Base-by-base conservation (phyloP, 163 green algal genomes). In the Prototheca stagnorum region DNA sequence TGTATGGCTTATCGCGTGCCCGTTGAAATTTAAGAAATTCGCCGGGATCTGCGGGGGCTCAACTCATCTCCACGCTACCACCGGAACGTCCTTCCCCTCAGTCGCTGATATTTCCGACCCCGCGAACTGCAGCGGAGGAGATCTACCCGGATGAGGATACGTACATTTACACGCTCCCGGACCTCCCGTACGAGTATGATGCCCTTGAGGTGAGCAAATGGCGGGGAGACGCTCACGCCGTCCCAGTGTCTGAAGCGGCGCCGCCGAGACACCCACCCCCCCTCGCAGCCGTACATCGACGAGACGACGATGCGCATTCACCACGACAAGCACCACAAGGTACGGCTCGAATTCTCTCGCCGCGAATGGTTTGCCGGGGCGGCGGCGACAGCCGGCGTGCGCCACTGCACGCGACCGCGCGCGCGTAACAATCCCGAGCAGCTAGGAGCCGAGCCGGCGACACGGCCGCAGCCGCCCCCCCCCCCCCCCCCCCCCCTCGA, bases 121-220 rank as follows among this genome's bases (percentile, higher is more conserved):
- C n/a, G n/a, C n/a, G n/a, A n/a, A n/a, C n/a, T n/a, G n/a, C n/a
- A n/a, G n/a, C n/a, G n/a, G n/a, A n/a, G n/a, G n/a, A n/a, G n/a
- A n/a, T n/a, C n/a, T n/a, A n/a, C n/a, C n/a, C n/a, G n/a, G n/a
- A n/a, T n/a, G n/a, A n/a, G n/a, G n/a, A n/a, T n/a, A n/a, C n/a
- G n/a, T n/a, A n/a, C n/a, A n/a, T n/a, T 15, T 49, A 29, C 57
- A 57, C 43, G 0, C 66, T 92, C 28, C 83, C 81, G 1, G 49
- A 64, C 2, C 70, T 93, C 14, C 59, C 65, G 5, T 92, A 87
- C 51, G 74, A 56, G 9, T 85, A 85, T 29, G 53, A 49, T 6
- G 61, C 74, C 0, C 68, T 91, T 7, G 77, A 92, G 74, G 59
- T 61, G 35, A 4, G 47, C 3, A 15, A 11, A 16, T n/a, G 36